These are phyloP conservation scores for Phaffomyces opuntiae DNA, from an alignment of 805 yeast species.

Conservation along the genomic window DNA sequence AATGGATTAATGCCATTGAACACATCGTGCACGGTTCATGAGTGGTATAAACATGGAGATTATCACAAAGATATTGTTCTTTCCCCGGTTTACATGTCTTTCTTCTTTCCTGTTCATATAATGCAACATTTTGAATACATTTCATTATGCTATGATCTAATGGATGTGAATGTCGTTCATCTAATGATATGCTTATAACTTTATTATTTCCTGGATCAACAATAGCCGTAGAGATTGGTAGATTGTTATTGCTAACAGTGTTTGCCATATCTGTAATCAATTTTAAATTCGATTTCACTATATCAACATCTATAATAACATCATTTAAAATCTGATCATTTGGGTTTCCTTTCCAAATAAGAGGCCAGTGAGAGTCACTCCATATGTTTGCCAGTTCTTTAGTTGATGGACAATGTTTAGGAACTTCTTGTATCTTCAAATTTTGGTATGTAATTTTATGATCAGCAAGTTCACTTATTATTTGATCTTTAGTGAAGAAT, in stretches of 20 bases:
- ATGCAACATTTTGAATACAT: slow-evolving; percentile 62
- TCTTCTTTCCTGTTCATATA: slow-evolving; percentile 39
- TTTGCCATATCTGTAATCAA: slow-evolving; percentile 24
- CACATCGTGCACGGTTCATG: slow-evolving; percentile 98
- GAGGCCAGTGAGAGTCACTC: slow-evolving; percentile 75
- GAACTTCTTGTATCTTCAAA: slow-evolving; percentile 34
- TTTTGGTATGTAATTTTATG: slow-evolving; percentile 15
- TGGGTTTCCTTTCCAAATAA: slow-evolving; percentile 92
- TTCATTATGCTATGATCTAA: slow-evolving; percentile 70
- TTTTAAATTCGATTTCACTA: slow-evolving; percentile 30
- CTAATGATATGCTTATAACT: slow-evolving; percentile 30
- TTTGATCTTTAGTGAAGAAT: slow-evolving; percentile 21
- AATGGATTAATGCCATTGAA: slow-evolving; percentile 90
- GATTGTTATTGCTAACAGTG: slow-evolving; percentile 12
- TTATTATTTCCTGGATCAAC: slow-evolving; percentile 47
- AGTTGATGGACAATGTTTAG: slow-evolving; percentile 59
- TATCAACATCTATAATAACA: slow-evolving; percentile 39
- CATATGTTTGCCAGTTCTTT: slow-evolving; percentile 61
- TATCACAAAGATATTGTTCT: slow-evolving; percentile 59
- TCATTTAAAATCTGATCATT: slow-evolving; percentile 60
- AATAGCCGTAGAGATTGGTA: slow-evolving; percentile 54
- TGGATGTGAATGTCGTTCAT: slow-evolving; percentile 41
- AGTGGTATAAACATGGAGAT: slow-evolving; percentile 74
- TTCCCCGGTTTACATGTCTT: slow-evolving; percentile 2
- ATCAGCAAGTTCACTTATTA: slow-evolving; percentile 17